phyloP scores from a whole-genome alignment of 1,284 basidiomycete genomes.

The Inonotus hispidus region DNA sequence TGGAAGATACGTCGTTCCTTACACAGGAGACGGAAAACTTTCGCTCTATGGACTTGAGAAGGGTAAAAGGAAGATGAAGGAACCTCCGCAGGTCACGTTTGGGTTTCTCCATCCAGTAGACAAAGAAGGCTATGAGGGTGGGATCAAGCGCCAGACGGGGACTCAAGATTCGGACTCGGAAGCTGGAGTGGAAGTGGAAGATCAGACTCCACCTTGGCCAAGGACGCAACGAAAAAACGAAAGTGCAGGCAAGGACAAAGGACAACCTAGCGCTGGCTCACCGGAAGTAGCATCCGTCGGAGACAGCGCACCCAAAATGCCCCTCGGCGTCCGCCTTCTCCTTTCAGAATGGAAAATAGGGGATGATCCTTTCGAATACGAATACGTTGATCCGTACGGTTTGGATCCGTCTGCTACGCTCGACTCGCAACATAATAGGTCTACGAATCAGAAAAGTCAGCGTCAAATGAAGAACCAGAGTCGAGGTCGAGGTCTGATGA shows the following conservation, averaged over 20 bases:
- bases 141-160: slow-evolving; percentile 13
- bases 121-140: slow-evolving; percentile 3
- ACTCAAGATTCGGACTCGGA: neutral
- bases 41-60: neutral
- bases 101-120: slow-evolving; percentile 9
- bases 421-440: neutral
- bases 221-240: neutral
- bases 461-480: neutral
- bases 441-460: slow-evolving; percentile 2
- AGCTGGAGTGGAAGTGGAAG: neutral
- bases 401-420: slow-evolving; percentile 20
- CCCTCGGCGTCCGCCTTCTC: slow-evolving; percentile 54
- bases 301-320: slow-evolving; percentile 26
- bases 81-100: slow-evolving; percentile 18
- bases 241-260: too few species aligned
- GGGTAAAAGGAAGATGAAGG: neutral
- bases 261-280: too few species aligned
- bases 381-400: slow-evolving; percentile 52
- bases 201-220: neutral
- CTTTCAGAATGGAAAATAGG: slow-evolving; percentile 64
- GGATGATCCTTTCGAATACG: slow-evolving; percentile 42
- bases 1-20: slow-evolving; percentile 6
- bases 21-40: slow-evolving; percentile 9
- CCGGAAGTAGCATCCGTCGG: slow-evolving; percentile 18
- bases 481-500: neutral